phyloP scores from a whole-genome alignment of 2,329 filamentous ascomycete species.

The Aspergillus hiratsukae region DNA sequence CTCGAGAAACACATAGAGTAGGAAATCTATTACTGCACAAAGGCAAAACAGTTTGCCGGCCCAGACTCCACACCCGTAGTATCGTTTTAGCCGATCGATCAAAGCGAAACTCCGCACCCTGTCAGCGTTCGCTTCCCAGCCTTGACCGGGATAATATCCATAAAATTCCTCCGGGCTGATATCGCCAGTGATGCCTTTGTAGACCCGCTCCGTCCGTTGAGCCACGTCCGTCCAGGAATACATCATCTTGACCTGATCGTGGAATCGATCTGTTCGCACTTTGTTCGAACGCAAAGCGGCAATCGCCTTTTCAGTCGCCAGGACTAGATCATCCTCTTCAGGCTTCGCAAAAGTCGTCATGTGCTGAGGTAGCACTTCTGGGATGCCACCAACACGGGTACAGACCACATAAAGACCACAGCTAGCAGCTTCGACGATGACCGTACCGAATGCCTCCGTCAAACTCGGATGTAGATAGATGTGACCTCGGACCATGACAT shows the following conservation, averaged over 20 bases:
- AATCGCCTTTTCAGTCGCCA: conserved; percentile 85
- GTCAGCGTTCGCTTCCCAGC: conserved; percentile 67
- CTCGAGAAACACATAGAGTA: conserved; percentile 84
- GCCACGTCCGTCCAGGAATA: conserved; percentile 98
- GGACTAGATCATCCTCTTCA: conserved; percentile 90
- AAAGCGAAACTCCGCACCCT: conserved; percentile 81
- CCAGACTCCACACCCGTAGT: conserved; percentile 98
- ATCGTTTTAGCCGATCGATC: conserved; percentile 90
- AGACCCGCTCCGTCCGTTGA: conserved; percentile 87
- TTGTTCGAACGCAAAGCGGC: conserved; percentile 77
- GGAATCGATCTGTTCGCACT: conserved; percentile 87
- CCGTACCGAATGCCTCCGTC: conserved; percentile 95
- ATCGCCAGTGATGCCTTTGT: conserved; percentile 85
- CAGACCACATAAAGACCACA: conserved; percentile 96
- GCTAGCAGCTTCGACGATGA: conserved; percentile 93
- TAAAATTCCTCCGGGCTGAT: conserved; percentile 85
- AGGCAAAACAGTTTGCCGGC: conserved; percentile 95
- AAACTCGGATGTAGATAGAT: conserved; percentile 94
- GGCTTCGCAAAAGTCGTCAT: conserved; percentile 98
- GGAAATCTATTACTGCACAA: conserved; percentile 88
- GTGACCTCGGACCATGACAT: conserved; percentile 95
- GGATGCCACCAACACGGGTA: conserved; percentile 93
- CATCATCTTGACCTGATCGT: conserved; percentile 97
- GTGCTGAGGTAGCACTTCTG: conserved; percentile 88
- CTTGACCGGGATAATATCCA: conserved; percentile 65